Base-by-base conservation (phyloP, 805 yeast species). In the Wickerhamiella cacticola region DNA sequence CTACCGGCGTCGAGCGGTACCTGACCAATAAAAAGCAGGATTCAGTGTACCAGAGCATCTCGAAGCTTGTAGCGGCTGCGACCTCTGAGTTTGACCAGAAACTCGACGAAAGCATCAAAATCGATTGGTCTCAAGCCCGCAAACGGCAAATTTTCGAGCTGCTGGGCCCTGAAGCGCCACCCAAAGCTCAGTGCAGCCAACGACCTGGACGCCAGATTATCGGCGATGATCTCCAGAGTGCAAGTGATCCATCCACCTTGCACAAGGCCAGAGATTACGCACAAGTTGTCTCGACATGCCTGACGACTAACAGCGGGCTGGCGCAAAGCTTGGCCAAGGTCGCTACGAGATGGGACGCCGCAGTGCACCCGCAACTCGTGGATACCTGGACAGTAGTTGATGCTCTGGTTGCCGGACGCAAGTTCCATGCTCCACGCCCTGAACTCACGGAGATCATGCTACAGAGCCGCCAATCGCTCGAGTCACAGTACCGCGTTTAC, bases 21-120 rank as follows among this genome's bases (percentile, higher is more conserved):
- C 63, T 87, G 50, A 73, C 70, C 51, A 69, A 74, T 19, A 82
- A 81, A 57, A 83, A 83, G 58, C 94, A 87, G 49, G 95, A 87
- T 61, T 85, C 77, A 60, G 79, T 87, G 29, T 64, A 87, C 40
- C 71, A 80, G 19, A 81, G 95, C 3, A 86, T 89, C 53, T 96
- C 88, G 59, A 86, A 79, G 55, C 74, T 87, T 0, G 71, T 88
- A 51, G 66, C 74, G 2, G 65, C 77, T 18, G 87, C 95, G 4
- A 80, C 94, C 2, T 72, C 72, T 48, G 96, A 87, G 59, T 92
- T 89, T 64, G 96, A 88, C 61, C 65, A 63, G 39, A 83, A 78
- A 60, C 78, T 89, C 51, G 78, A 73, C 55, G 76, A 78, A 52
- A 83, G 80, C 56, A 71, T 92, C 22, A 68, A 81, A 3, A 70